Base-by-base conservation (phyloP, 148 eudicot genomes). In the Diospyros kaki region DNA sequence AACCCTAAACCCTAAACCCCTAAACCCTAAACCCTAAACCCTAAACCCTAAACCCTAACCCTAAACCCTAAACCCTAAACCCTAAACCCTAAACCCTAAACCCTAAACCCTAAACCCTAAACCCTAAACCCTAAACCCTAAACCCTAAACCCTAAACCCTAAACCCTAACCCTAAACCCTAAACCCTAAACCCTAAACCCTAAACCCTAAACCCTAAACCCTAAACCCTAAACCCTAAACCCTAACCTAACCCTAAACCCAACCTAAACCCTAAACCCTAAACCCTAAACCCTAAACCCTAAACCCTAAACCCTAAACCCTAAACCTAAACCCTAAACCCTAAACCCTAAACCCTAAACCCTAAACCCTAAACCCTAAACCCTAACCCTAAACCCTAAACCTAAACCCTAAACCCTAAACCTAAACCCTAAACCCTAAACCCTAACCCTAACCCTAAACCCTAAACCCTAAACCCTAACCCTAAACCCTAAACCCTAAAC, bases 271-370 rank as follows among this genome's bases (percentile, higher is more conserved):
- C 64, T 61, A 61, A 61, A 61, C 64, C 64, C 64, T 61, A 61
- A 61, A 61, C 64, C 64, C 64, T 61, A 61, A 61, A 61, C 64
- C 64, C 64, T 61, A 61, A 61, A n/a, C 38, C 64, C 64, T 61
- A 61, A 61, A 61, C 64, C 64, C 64, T 61, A 61, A 61, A n/a
- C 64, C 64, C 64, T 61, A 61, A 61, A 61, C 64, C 64, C 64
- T 61, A 61, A 61, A 61, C 64, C 64, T 61, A 61, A 61, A 61
- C 38, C 64, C 64, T 18, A n/a, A 61, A 61, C 64, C 64, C 64
- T 61, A 61, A 61, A 61, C 64, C 64, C 64, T 61, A 61, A 61
- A 61, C n/a, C 64, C 64, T 61, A 61, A 61, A 61, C 64, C 64
- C 64, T 61, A 61, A 61, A 61, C 64, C 64, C 64, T 61, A 61